A percentile compares a stretch with the other conserved stretches of the same genome.
These are phyloP conservation scores for Hemerocallis citrina DNA, from an alignment of 106 monocot genomes.

Conservation along the genomic window DNA sequence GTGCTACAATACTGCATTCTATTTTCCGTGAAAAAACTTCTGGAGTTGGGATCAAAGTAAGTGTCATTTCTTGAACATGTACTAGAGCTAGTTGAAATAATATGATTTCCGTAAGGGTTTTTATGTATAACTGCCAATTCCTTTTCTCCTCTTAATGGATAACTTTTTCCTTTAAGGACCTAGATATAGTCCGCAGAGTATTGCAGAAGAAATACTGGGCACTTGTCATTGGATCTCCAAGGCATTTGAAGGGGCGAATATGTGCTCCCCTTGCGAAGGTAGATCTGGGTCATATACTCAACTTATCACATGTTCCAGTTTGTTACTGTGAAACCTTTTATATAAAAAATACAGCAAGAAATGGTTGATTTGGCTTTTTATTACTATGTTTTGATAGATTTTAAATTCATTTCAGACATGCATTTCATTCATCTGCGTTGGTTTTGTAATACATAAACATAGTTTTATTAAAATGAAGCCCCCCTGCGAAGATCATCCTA, in stretches of 20 bases:
- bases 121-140: not conserved
- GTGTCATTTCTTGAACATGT: slow-evolving; percentile 5
- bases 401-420: too few relatives aligned
- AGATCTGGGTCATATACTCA: not conserved
- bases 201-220: slow-evolving; percentile 91
- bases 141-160: not conserved
- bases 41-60: slow-evolving; percentile 46
- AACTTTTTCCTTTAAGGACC: slow-evolving; percentile 21
- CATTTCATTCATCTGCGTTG: too few relatives aligned
- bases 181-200: slow-evolving; percentile 20
- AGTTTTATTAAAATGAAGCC: too few relatives aligned
- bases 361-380: too few relatives aligned
- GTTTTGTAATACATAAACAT: too few relatives aligned
- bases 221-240: slow-evolving; percentile 75
- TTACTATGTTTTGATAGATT: too few relatives aligned
- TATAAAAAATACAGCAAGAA: too few relatives aligned
- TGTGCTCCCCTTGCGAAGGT: slow-evolving; percentile 84
- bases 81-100: not conserved
- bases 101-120: not conserved
- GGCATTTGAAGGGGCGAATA: slow-evolving; percentile 46
- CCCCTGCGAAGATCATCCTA: too few relatives aligned
- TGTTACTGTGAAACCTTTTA: too few relatives aligned
- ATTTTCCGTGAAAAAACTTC: slow-evolving; percentile 94
- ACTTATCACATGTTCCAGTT: too few relatives aligned
- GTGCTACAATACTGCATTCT: slow-evolving; percentile 80